Evolutionary conservation across 106 monocot genomes (phyloP).

Genomic region (Acorus gramineus): DNA sequence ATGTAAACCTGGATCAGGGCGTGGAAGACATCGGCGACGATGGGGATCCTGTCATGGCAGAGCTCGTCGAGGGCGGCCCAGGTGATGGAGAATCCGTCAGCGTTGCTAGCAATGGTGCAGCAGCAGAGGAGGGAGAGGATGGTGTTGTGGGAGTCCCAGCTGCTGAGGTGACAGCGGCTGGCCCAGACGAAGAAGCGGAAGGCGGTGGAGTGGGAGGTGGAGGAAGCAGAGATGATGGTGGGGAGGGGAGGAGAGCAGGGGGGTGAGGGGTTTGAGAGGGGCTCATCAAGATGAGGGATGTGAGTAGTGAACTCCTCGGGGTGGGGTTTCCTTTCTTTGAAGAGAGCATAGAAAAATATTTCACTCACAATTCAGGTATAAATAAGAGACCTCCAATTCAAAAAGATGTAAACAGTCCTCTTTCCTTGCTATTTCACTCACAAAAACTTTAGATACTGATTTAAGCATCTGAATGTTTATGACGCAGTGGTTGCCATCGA

Average conservation of each 20-base stretch:
- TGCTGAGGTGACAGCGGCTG: slow-evolving; percentile 28
- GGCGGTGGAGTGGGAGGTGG: slow-evolving; percentile 8
- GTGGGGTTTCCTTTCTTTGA: no score
- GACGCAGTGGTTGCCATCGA: no score
- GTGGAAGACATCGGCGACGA: neutral
- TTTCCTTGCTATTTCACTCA: no score
- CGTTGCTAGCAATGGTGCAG: no score
- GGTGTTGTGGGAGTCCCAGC: slow-evolving; percentile 25
- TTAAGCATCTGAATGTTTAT: no score
- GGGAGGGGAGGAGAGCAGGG: slow-evolving; percentile 28
- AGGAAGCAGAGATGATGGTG: slow-evolving; percentile 20
- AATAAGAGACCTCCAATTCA: no score
- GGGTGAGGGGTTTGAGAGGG: slow-evolving; percentile 37
- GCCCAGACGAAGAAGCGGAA: slow-evolving; percentile 62
- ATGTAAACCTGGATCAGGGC: slow-evolving; percentile 19
- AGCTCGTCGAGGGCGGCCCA: slow-evolving; percentile 21
- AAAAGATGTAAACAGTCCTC: no score
- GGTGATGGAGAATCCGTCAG: neutral
- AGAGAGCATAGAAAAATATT: no score
- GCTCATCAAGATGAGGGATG: neutral
- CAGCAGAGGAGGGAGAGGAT: slow-evolving; percentile 31
- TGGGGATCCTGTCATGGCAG: slow-evolving; percentile 9
- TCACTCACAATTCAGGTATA: no score
- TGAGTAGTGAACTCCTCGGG: no score
- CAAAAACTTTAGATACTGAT: no score